Evolutionary conservation across 2,329 filamentous ascomycete species (phyloP), one percentile per base, ranked within the genome.

Genomic region (Exophiala viscosa): DNA sequence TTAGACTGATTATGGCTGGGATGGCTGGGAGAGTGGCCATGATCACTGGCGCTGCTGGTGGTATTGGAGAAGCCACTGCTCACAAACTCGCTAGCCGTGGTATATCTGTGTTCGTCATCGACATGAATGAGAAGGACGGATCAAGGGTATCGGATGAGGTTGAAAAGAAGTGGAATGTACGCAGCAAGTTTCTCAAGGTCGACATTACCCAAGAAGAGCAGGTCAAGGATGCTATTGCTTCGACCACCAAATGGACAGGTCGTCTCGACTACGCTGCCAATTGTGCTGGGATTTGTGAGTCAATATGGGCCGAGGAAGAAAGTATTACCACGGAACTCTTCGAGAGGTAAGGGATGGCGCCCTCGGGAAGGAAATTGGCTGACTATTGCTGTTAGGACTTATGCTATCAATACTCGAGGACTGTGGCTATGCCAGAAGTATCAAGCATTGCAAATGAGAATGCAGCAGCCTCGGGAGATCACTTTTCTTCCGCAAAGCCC

Each of bases 251-350:
- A 18, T 56, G 49, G 53, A 56, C 52, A 5, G 56, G 56, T 2
- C 52, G 52, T 4, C 36, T 59, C 14, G 56, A 59, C 47, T 59
- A 59, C 31, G 56, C 56, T 15, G 56, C 56, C 17, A 59, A 59
- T 41, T 55, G 52, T 48, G 56, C 56, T 5, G 56, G 56, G 7
- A 56, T 56, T 20, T 59, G 56, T 23, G 53, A 59, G 17, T 51
- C 52, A 3, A 43, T 54, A 20, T 56, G 56, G 53, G 42, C 45
- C 13, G 50, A 56, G 17, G 56, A 59, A 38, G 56, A 53, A 31
- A 55, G 50, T 39, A 54, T 59, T 23, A 53, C 49, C 4, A 50
- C 47, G 7, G 56, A 59, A 39, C 46, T 56, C 7, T 55, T 55
- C 32, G 56, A 58, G 38, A 57, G 34, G 54, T 55, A 49, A 38